Conservation (phyloP, 2,329 filamentous ascomycete species). For the Penicillium sp. region DNA sequence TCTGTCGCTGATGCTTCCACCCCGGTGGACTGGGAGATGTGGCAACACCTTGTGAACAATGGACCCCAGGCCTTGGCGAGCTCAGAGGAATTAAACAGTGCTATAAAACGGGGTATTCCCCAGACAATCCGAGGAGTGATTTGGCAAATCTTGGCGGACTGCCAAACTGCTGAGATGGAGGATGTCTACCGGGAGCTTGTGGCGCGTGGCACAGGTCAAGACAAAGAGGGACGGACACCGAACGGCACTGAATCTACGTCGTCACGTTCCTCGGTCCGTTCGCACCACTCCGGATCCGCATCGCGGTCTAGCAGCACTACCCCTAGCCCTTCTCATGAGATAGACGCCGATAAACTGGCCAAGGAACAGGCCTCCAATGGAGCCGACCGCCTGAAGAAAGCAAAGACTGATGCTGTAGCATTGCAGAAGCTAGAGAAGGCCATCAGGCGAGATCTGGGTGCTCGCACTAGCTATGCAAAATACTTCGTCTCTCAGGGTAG, state of each 20-base stretch:
- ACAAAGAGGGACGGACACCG: slow-evolving; percentile 59
- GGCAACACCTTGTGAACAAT: slow-evolving; percentile 94
- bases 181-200: slow-evolving; percentile 79
- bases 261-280: slow-evolving; percentile 81
- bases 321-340: slow-evolving; percentile 60
- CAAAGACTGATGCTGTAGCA: slow-evolving; percentile 71
- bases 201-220: slow-evolving; percentile 76
- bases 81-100: slow-evolving; percentile 81
- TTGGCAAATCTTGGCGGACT: slow-evolving; percentile 95
- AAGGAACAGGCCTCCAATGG: slow-evolving; percentile 65
- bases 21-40: slow-evolving; percentile 97
- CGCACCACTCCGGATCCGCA: slow-evolving; percentile 66
- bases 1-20: slow-evolving; percentile 70
- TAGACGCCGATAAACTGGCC: slow-evolving; percentile 61
- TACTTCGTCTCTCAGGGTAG: slow-evolving; percentile 87
- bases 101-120: slow-evolving; percentile 90
- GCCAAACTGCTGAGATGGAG: slow-evolving; percentile 89
- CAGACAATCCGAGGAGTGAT: slow-evolving; percentile 96
- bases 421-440: slow-evolving; percentile 84
- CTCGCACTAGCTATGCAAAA: slow-evolving; percentile 93
- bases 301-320: slow-evolving; percentile 55
- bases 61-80: slow-evolving; percentile 88
- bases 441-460: slow-evolving; percentile 86
- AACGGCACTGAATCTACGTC: slow-evolving; percentile 64
- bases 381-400: slow-evolving; percentile 71